Conservation (phyloP, 2,329 filamentous ascomycete genomes). For the Beauveria sp. region DNA sequence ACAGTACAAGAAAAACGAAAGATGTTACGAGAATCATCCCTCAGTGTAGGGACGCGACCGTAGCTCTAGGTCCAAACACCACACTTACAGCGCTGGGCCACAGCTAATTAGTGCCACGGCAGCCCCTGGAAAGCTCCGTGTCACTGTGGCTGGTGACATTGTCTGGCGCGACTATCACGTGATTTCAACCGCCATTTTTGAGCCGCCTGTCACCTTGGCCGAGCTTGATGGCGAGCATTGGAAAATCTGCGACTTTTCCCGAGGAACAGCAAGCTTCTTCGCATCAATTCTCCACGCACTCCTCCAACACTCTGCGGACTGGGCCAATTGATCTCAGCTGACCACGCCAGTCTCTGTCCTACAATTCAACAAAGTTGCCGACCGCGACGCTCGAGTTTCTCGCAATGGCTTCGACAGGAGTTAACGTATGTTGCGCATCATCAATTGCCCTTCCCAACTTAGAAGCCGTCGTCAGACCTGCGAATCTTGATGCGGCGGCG, state of each 20-base stretch:
- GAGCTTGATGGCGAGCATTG: slow-evolving; percentile 23
- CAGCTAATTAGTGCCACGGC: slow-evolving; percentile 4
- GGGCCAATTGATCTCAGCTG: slow-evolving; percentile 39
- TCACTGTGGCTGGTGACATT: slow-evolving; percentile 1
- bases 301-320: slow-evolving; percentile 31
- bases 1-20: neutral
- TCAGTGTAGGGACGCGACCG: neutral
- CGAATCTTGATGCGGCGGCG: neutral
- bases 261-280: slow-evolving; percentile 34
- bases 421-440: slow-evolving; percentile 49
- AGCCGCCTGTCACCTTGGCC: slow-evolving; percentile 15
- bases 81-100: neutral
- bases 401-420: slow-evolving; percentile 60
- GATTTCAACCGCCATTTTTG: slow-evolving; percentile 9
- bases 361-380: slow-evolving; percentile 23
- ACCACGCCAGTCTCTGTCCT: slow-evolving; percentile 19
- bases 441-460: neutral
- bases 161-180: slow-evolving; percentile 4
- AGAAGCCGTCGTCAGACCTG: neutral
- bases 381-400: slow-evolving; percentile 34
- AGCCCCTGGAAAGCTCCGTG: slow-evolving; percentile 1
- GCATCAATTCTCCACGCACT: slow-evolving; percentile 30
- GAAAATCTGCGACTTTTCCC: slow-evolving; percentile 43
- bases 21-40: neutral
- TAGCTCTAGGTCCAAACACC: neutral